Percentiles rank a stretch among this genome's conserved stretches.
phyloP scores from a whole-genome alignment of 768 basidiomycete species.

The Rhodocollybia butyracea region DNA sequence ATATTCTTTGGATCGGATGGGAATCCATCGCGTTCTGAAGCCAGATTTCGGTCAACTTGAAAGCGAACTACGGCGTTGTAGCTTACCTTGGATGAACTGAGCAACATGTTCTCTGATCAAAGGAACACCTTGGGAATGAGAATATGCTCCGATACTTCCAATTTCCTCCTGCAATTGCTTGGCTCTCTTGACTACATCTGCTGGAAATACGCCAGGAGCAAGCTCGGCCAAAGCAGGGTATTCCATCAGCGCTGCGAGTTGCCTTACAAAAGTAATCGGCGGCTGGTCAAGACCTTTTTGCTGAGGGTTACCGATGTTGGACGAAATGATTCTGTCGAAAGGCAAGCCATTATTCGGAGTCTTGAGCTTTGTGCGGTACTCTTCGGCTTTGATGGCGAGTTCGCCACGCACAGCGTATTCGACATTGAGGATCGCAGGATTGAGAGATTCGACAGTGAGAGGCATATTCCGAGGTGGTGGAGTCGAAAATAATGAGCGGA shows the following conservation, averaged over 20 bases:
- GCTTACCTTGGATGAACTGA: slow-evolving; percentile 66
- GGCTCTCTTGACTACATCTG: slow-evolving; percentile 82
- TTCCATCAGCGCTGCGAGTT: slow-evolving; percentile 91
- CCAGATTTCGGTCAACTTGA: neutral
- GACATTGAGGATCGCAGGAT: slow-evolving; percentile 81
- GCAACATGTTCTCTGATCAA: slow-evolving; percentile 87
- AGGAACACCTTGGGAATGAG: slow-evolving; percentile 91
- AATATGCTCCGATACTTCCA: slow-evolving; percentile 93
- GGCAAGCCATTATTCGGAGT: slow-evolving; percentile 59
- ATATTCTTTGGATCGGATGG: slow-evolving; percentile 81
- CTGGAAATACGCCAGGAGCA: slow-evolving; percentile 77
- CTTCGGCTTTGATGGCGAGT: slow-evolving; percentile 91
- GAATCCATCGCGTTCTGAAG: slow-evolving; percentile 80
- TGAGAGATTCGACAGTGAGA: slow-evolving; percentile 71
- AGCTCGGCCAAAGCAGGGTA: slow-evolving; percentile 82
- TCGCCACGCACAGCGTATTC: slow-evolving; percentile 98
- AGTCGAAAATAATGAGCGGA: neutral
- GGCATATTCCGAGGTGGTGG: slow-evolving; percentile 34
- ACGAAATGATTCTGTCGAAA: slow-evolving; percentile 81
- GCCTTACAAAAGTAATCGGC: slow-evolving; percentile 88
- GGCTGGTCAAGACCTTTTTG: slow-evolving; percentile 92
- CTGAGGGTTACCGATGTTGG: slow-evolving; percentile 98
- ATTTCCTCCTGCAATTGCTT: slow-evolving; percentile 79
- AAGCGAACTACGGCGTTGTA: slow-evolving; percentile 37
- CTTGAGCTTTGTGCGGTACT: slow-evolving; percentile 70